phyloP scores from a whole-genome alignment of 129 eudicot genomes.

The Solidago caesia region DNA sequence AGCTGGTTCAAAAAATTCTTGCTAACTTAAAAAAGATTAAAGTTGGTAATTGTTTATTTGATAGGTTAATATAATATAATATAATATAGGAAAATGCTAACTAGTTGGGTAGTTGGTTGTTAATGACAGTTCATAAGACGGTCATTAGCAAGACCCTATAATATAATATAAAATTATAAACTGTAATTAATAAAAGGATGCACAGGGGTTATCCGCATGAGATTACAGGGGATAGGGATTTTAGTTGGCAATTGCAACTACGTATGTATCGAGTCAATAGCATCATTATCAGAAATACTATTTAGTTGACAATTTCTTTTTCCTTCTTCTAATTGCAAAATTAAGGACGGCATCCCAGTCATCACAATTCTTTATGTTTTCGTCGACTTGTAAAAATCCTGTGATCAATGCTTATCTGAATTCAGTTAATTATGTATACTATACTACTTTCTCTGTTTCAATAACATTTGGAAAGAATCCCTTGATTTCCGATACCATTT shows the following conservation, averaged over 20 bases:
- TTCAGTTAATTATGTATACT: not conserved
- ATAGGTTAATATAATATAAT: not conserved
- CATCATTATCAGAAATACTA: conserved; percentile 6
- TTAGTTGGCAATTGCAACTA: conserved; percentile 9
- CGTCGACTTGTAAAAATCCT: not conserved
- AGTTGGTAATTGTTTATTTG: conserved; percentile 9
- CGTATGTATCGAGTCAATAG: conserved; percentile 7
- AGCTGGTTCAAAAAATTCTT: conserved; percentile 21
- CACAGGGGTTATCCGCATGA: conserved; percentile 1
- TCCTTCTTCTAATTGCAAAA: conserved; percentile 7
- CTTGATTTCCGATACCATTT: too few relatives aligned
- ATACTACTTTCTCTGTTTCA: too few relatives aligned
- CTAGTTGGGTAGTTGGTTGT: too few relatives aligned
- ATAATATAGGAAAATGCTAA: not conserved
- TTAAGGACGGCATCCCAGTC: conserved; percentile 39
- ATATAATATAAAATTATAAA: too few relatives aligned
- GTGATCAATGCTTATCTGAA: not conserved
- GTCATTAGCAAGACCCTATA: too few relatives aligned
- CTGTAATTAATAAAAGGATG: not conserved
- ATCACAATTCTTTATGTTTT: conserved; percentile 11
- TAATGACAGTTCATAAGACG: too few relatives aligned
- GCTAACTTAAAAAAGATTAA: conserved; percentile 18
- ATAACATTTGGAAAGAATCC: too few relatives aligned
- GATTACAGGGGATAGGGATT: conserved; percentile 16
- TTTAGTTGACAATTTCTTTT: conserved; percentile 30